Evolutionary conservation across 768 basidiomycete genomes (phyloP).

Genomic region (Collybia sp.): DNA sequence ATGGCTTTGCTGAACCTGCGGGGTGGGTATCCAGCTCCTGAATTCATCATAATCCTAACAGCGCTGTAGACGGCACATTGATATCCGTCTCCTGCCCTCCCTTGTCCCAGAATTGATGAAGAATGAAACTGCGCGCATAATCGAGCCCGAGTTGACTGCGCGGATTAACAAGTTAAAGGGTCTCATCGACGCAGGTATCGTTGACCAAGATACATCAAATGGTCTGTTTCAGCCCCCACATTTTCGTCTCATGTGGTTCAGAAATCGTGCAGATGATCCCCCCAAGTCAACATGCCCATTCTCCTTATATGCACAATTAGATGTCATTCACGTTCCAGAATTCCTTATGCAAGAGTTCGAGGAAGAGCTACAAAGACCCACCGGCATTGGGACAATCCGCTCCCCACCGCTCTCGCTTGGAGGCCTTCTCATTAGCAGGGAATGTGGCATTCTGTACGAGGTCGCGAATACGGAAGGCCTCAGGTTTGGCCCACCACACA

Average conservation of each 20-base stretch:
- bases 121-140: constrained; percentile 55
- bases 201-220: constrained; percentile 46
- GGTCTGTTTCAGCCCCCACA: constrained; percentile 14
- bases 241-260: background rate
- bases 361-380: constrained; percentile 68
- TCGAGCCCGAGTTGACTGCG: constrained; percentile 55
- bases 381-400: constrained; percentile 57
- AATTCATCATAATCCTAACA: background rate
- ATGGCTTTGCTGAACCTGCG: constrained; percentile 60
- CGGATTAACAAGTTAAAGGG: constrained; percentile 55
- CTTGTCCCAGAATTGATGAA: constrained; percentile 52
- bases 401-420: constrained; percentile 55
- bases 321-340: constrained; percentile 47
- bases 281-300: constrained; percentile 60
- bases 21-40: constrained; percentile 38
- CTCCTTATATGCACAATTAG: constrained; percentile 59
- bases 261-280: constrained; percentile 32
- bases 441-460: constrained; percentile 75
- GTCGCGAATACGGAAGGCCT: constrained; percentile 64
- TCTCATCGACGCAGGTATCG: constrained; percentile 60
- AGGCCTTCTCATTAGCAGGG: constrained; percentile 69
- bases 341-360: constrained; percentile 65
- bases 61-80: constrained; percentile 38
- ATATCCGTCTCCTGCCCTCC: constrained; percentile 62
- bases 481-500: constrained; percentile 35